Evolutionary conservation across 805 yeast genomes (phyloP).

Genomic region (Schwanniomyces polymorphus): DNA sequence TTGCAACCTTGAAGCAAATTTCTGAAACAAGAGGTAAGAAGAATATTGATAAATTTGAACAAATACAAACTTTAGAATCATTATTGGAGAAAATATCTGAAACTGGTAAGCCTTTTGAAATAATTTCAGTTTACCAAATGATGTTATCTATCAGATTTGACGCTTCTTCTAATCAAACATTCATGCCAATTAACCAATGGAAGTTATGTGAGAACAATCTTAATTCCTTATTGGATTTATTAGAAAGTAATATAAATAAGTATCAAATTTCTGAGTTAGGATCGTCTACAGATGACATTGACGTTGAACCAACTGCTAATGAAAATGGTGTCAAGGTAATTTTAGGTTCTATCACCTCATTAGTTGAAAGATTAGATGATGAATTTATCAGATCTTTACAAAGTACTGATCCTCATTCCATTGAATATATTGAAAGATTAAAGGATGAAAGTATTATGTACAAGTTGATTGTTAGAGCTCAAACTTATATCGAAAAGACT

Average conservation of each 20-base stretch:
- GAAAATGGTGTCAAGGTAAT: conserved; percentile 66
- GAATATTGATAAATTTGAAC: conserved; percentile 82
- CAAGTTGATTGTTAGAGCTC: conserved; percentile 76
- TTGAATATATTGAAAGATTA: conserved; percentile 87
- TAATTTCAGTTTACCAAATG: conserved; percentile 73
- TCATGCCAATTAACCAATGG: conserved; percentile 84
- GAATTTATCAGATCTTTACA: conserved; percentile 88
- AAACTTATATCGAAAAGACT: conserved; percentile 75
- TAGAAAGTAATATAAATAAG: conserved; percentile 56
- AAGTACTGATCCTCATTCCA: conserved; percentile 90
- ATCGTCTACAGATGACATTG: conserved; percentile 66
- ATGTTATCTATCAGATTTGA: conserved; percentile 89
- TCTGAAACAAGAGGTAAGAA: conserved; percentile 94
- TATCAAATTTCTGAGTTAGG: conserved; percentile 82
- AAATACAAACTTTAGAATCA: conserved; percentile 68
- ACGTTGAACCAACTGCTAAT: conserved; percentile 61
- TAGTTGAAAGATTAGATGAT: conserved; percentile 91
- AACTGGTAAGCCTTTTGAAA: conserved; percentile 60
- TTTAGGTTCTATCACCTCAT: conserved; percentile 81
- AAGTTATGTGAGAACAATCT: conserved; percentile 64
- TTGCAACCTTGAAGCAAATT: conserved; percentile 70
- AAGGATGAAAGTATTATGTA: conserved; percentile 83
- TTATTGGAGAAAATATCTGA: conserved; percentile 39
- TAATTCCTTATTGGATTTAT: conserved; percentile 57
- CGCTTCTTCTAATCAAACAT: conserved; percentile 61